phyloP scores from a whole-genome alignment of 306 rosid species.

The Malus orientalis region DNA sequence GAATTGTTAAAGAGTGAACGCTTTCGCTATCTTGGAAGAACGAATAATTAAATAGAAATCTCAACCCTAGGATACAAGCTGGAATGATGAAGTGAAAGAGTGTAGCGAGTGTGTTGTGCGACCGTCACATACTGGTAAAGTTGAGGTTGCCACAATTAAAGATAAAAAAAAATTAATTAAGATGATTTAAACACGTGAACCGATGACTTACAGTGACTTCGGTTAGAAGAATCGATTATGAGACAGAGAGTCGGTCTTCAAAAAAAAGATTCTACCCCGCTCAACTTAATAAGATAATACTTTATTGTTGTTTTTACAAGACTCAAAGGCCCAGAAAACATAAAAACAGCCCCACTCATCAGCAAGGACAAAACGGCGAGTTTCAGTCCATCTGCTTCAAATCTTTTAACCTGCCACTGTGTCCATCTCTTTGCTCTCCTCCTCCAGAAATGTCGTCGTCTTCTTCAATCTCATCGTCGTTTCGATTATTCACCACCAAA shows the following conservation, averaged over 20 bases:
- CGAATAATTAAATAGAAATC: no score
- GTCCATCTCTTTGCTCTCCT: not conserved
- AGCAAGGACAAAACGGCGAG: not conserved
- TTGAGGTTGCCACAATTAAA: no score
- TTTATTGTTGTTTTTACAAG: not conserved
- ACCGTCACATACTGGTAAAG: no score
- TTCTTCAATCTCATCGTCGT: conserved; percentile 41
- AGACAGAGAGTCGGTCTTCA: no score
- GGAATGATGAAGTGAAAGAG: no score
- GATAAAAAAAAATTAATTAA: no score
- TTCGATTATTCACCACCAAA: conserved; percentile 44
- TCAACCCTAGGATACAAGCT: no score
- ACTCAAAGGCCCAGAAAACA: not conserved
- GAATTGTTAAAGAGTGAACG: no score
- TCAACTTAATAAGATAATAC: no score
- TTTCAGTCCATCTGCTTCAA: not conserved
- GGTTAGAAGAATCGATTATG: no score
- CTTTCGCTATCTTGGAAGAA: no score
- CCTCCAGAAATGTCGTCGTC: conserved; percentile 29
- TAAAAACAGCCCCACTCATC: not conserved
- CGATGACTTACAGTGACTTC: rapidly evolving
- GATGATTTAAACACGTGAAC: rapidly evolving
- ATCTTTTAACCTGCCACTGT: not conserved
- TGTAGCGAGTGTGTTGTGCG: rapidly evolving
- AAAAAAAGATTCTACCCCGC: no score